phyloP scores from a whole-genome alignment of 75 land plant genomes.

The Sequoiadendron giganteum region DNA sequence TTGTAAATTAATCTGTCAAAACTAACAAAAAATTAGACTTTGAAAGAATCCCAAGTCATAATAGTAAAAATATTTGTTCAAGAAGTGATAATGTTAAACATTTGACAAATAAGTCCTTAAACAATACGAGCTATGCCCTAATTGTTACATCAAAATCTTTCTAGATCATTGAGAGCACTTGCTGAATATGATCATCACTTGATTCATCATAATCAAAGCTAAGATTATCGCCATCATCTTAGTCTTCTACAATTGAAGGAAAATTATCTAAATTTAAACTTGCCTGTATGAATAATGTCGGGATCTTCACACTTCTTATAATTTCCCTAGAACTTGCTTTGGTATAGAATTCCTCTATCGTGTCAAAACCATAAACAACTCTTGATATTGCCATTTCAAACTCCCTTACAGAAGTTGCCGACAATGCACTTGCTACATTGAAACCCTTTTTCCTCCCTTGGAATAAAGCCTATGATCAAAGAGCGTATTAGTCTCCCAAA shows the following conservation, averaged over 20 bases:
- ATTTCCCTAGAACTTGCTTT: conserved; percentile 48
- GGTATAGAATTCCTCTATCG: conserved; percentile 71
- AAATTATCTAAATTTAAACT: neutral
- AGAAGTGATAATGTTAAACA: neutral
- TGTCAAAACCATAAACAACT: conserved; percentile 70
- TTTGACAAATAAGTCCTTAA: too few species aligned
- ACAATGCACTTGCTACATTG: conserved; percentile 66
- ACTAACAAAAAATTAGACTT: neutral
- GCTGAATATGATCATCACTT: neutral
- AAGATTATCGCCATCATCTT: neutral
- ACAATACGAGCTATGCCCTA: too few species aligned
- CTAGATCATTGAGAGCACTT: neutral
- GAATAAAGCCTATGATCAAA: conserved; percentile 63
- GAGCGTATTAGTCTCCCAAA: neutral
- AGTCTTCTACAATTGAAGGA: neutral
- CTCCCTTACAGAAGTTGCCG: conserved; percentile 78
- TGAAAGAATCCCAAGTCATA: neutral
- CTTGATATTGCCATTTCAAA: conserved; percentile 86
- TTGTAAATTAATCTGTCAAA: neutral
- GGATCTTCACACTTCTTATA: conserved; percentile 65
- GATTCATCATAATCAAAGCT: neutral
- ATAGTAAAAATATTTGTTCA: neutral
- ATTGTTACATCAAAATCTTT: neutral
- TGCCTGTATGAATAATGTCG: conserved; percentile 90
- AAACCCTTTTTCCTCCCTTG: conserved; percentile 73